phyloP scores from a whole-genome alignment of 1,139 yeast genomes.

The Yamadazyma atlantica region DNA sequence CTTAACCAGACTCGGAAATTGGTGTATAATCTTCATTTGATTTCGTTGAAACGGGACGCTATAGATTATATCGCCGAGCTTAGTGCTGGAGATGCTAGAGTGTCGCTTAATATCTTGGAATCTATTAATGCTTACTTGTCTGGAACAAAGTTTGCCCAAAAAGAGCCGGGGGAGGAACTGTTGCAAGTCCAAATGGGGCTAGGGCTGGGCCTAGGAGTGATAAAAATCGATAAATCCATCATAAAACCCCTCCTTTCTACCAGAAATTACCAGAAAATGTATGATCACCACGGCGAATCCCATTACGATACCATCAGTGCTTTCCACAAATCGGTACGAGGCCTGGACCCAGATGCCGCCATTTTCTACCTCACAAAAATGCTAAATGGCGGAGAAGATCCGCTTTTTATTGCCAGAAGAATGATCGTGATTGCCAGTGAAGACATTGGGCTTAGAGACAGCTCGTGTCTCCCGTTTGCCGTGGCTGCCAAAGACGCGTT shows the following conservation, averaged over 20 bases:
- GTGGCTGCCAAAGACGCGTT: slow-evolving; percentile 83
- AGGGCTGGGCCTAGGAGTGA: slow-evolving; percentile 28
- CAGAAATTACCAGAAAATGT: slow-evolving; percentile 55
- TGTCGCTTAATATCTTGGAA: slow-evolving; percentile 75
- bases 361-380: slow-evolving; percentile 81
- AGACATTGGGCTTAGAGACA: slow-evolving; percentile 83
- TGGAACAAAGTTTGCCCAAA: slow-evolving; percentile 25
- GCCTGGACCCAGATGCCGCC: slow-evolving; percentile 87
- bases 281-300: slow-evolving; percentile 85
- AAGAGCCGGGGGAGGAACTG: slow-evolving; percentile 20
- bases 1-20: slow-evolving; percentile 57
- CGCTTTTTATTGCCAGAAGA: slow-evolving; percentile 84
- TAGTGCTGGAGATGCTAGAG: slow-evolving; percentile 89
- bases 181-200: slow-evolving; percentile 18
- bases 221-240: slow-evolving; percentile 31
- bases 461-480: slow-evolving; percentile 82
- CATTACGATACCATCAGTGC: slow-evolving; percentile 96
- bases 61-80: slow-evolving; percentile 69
- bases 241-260: slow-evolving; percentile 40
- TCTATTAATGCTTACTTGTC: slow-evolving; percentile 44
- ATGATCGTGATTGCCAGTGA: slow-evolving; percentile 93
- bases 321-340: slow-evolving; percentile 87
- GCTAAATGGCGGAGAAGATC: slow-evolving; percentile 93
- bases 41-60: slow-evolving; percentile 57
- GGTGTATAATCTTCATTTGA: slow-evolving; percentile 37